Evolutionary conservation across 169 alveolate species (phyloP), one percentile per base, ranked within the genome.

Genomic region (Plasmodium gonderi): DNA sequence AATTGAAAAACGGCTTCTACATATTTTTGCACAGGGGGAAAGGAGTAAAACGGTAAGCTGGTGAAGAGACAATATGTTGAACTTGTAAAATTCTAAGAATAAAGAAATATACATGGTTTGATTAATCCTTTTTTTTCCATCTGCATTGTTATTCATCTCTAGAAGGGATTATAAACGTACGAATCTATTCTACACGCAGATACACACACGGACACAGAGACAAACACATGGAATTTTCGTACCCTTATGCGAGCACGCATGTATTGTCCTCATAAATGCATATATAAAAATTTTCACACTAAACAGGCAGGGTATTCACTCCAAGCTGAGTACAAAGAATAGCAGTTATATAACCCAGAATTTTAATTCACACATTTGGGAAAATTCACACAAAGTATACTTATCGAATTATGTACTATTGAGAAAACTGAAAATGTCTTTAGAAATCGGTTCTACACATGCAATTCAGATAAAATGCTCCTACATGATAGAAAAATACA

Each of bases 401-500:
- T 60, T 60, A 17, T 20, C 14, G 40, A 60, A 60, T 36, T 23
- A 60, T 42, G 47, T 14, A 26, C 45, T 31, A 44, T 45, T 60
- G n/a, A 75, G 47, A 47, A 12, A 23, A 31, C 38, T 40, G 38
- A 40, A 89, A 77, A 89, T 89, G 94, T 64, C 90, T 29, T 8
- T 76, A 40, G 38, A 42, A 6, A 26, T 72, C 72, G 26, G 75
- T 42, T 65, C 80, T 33, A 87, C 45, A 2, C 5, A 89, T 9
- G 9, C 49, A 44, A 78, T 77, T 64, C 94, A 89, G 80, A 89
- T 89, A 64, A 89, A 77, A 38, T 89, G 94, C 64, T 76, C 90
- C 83, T 89, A 89, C 67, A 4, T 89, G 47, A 89, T 89, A 77
- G 94, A 89, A 40, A 89, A 89, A 76, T 89, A 89, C 38, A 75